Base-by-base conservation (phyloP, 192 early-diverging fungal genomes). In the Backusella mclennaniae region DNA sequence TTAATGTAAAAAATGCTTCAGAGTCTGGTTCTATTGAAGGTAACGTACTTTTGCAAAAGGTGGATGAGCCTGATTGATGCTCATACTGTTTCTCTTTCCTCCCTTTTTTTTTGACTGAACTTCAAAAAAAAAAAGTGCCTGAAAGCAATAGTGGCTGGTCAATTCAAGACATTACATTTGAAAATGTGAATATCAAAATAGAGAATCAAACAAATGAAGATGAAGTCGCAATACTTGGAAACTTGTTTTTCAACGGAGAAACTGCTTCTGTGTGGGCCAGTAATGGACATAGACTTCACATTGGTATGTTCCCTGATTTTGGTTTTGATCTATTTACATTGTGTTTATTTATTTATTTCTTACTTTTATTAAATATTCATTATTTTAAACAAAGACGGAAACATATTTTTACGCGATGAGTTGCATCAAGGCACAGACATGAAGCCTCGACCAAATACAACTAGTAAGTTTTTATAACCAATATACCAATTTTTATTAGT, bases 381-480 rank as follows among this genome's bases (percentile, higher is more conserved):
- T 67, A 29, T 29, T 33, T 67, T n/a, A 56, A 56, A 56, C 19
- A 56, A 21, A 79, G 77, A 79, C 11, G 52, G 77, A 21, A 79
- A 79, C 44, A 35, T 79, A 17, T 79, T 79, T 39, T 69, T 79
- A n/a, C 72, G 77, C 11, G 73, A 79, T 46, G 44, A 66, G 15
- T 26, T 35, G 17, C 72, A 79, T 73, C 73, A 67, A 46, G 77
- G 73, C 26, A 74, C 38, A 19, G 35, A 74, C 21, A 67, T 67
- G 31, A 53, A 69, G 15, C 77, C 77, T 19, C 19, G 38, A 29
- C 39, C 49, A 26, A 26, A 74, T 12, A 74, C 67, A 21, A 79
- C 77, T 4, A 79, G 77, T 79, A 79, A 74, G 46, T 53, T 44
- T 44, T 44, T 5, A 44, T 14, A 44, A 17, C 15, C 3, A 39